Evolutionary conservation across 208 protist genomes (phyloP), one percentile per base, ranked within the genome.

Genomic region (Wallacemonas sp.): DNA sequence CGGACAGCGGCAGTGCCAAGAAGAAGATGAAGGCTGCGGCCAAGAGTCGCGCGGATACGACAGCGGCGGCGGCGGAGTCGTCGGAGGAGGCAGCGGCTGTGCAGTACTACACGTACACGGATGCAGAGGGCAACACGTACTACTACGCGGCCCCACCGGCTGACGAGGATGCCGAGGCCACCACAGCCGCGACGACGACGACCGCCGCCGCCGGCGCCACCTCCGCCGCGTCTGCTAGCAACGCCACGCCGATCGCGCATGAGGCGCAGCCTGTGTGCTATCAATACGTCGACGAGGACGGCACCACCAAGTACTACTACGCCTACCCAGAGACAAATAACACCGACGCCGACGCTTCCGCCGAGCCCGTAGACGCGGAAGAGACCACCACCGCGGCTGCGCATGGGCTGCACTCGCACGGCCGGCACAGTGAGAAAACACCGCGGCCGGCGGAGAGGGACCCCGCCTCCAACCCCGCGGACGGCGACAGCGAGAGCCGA

Each of bases 61-160:
- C 44, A 16, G 20, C 44, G 44, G 20, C 18, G 20, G 25, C 26
- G 5, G 49, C 25, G n/a, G 49, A 28, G 25, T 3, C 49, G 25
- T 14, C 49, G n/a, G 61, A 55, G n/a, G 48, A 2, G 52, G 65
- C 38, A 0, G 52, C 20, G 36, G 62, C 65, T 14, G 38, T 67
- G 44, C 76, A 86, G 65, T 83, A 80, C 63, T 84, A 82, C 76
- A 83, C 72, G 67, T 87, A 86, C 70, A 79, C 70, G 23, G 76
- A 79, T n/a, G 81, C 83, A 45, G 72, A 76, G 23, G 84, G 77
- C 10, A 59, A 85, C 31, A 79, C 74, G 18, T 80, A 74, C 59
- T 77, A 75, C 67, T 81, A 82, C 46, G 66, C 74, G 8, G 55
- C 74, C 28, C n/a, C n/a, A n/a, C 16, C 41, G 61, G 52, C 61